phyloP scores from a whole-genome alignment of 305 asterid genomes.

The Fraxinus baroniana region DNA sequence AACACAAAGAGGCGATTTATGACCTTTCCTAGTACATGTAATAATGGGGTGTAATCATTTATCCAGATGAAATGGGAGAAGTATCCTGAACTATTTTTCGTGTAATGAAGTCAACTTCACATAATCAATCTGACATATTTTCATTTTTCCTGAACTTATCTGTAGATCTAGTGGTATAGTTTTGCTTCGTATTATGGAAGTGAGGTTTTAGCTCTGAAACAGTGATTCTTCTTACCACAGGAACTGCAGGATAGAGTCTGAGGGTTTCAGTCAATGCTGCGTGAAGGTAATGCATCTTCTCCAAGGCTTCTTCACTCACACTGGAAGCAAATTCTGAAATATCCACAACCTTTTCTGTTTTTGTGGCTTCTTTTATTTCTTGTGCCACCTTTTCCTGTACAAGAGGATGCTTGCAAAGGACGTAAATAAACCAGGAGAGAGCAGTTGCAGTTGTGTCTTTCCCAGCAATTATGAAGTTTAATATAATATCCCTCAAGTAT shows the following conservation, averaged over 20 bases:
- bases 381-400: constrained; percentile 50
- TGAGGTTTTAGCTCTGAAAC: neutral
- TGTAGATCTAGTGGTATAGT: neutral
- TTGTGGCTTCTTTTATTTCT: constrained; percentile 35
- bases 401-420: constrained; percentile 62
- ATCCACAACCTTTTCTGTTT: constrained; percentile 11
- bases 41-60: neutral
- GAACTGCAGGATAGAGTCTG: constrained; percentile 73
- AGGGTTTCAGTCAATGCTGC: constrained; percentile 70
- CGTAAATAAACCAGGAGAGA: constrained; percentile 71
- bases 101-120: neutral
- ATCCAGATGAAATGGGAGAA: neutral
- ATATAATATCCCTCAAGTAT: constrained; percentile 69
- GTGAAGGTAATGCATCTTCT: constrained; percentile 71
- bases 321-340: constrained; percentile 34
- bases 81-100: neutral
- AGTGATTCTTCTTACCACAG: constrained; percentile 52
- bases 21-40: neutral
- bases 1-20: neutral
- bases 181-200: neutral
- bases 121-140: neutral
- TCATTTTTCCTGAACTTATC: neutral
- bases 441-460: constrained; percentile 76
- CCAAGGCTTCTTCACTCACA: constrained; percentile 53
- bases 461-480: constrained; percentile 74